These are phyloP conservation scores for Trichosporon inkin DNA, from an alignment of 1,284 basidiomycete species.

Conservation along the genomic window DNA sequence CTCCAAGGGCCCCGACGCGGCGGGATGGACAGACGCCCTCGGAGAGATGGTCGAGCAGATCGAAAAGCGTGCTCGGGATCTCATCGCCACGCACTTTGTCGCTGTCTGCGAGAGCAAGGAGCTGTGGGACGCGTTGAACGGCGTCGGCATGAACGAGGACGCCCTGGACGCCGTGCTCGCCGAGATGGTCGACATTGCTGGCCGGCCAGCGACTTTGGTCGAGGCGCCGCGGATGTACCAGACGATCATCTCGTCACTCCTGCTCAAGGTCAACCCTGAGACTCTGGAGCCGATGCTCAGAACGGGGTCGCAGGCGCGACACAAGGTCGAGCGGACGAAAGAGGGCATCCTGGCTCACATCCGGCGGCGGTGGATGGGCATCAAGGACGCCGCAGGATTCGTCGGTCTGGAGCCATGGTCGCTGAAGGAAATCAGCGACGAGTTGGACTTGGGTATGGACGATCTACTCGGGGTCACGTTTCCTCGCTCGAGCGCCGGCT, in stretches of 20 bases:
- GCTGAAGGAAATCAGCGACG: slow-evolving; percentile 78
- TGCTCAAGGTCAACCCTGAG: slow-evolving; percentile 65
- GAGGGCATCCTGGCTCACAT: slow-evolving; percentile 59
- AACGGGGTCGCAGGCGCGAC: slow-evolving; percentile 61
- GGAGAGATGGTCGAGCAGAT: slow-evolving; percentile 62
- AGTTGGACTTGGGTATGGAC: slow-evolving; percentile 69
- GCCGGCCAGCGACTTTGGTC: slow-evolving; percentile 54
- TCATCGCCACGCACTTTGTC: slow-evolving; percentile 58
- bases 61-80: slow-evolving; percentile 60
- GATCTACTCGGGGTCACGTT: slow-evolving; percentile 57
- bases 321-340: slow-evolving; percentile 66
- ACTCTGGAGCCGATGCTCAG: slow-evolving; percentile 61
- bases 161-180: slow-evolving; percentile 67
- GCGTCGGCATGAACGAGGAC: slow-evolving; percentile 65
- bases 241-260: slow-evolving; percentile 67
- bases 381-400: slow-evolving; percentile 75
- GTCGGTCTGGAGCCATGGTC: slow-evolving; percentile 76
- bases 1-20: slow-evolving; percentile 50
- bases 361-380: slow-evolving; percentile 62
- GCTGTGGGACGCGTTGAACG: slow-evolving; percentile 66
- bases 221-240: slow-evolving; percentile 67
- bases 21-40: slow-evolving; percentile 64
- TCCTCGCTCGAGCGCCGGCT: slow-evolving; percentile 12
- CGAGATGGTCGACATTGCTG: slow-evolving; percentile 57
- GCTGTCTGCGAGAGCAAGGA: slow-evolving; percentile 64